Percentiles rank a stretch among this genome's conserved stretches.
Evolutionary conservation across 208 protist genomes (phyloP).

Genomic region (Trypanosomatidae sp.): DNA sequence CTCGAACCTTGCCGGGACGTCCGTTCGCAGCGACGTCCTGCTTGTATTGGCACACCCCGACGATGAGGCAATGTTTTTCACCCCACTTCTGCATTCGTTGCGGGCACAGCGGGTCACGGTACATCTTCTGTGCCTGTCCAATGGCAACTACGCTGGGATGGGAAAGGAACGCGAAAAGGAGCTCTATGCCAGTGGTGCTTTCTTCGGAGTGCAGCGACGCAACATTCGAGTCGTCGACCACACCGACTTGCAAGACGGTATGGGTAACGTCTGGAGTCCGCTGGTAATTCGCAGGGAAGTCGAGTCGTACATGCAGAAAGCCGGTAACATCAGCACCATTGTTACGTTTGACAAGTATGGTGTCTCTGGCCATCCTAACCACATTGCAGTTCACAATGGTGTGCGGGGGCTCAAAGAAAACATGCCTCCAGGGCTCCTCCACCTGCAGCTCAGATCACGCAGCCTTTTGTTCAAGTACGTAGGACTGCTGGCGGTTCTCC

Average conservation of each 20-base stretch:
- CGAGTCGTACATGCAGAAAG: constrained; percentile 53
- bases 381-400: constrained; percentile 91
- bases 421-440: constrained; percentile 76
- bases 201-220: constrained; percentile 61
- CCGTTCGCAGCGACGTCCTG: constrained; percentile 77
- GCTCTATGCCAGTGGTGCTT: constrained; percentile 78
- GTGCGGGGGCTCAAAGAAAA: constrained; percentile 56
- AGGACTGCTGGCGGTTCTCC: constrained; percentile 37
- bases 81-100: constrained; percentile 66
- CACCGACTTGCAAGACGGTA: constrained; percentile 87
- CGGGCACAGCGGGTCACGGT: constrained; percentile 36
- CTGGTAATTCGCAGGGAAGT: constrained; percentile 57
- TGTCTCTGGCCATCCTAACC: constrained; percentile 96
- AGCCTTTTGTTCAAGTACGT: constrained; percentile 67
- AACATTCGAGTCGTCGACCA: constrained; percentile 71
- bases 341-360: constrained; percentile 96
- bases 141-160: constrained; percentile 80
- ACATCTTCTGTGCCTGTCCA: constrained; percentile 95
- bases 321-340: constrained; percentile 74
- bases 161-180: constrained; percentile 86
- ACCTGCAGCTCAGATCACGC: constrained; percentile 64
- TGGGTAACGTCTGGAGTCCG: constrained; percentile 64
- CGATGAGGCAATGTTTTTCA: constrained; percentile 94
- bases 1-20: constrained; percentile 18
- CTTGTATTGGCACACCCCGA: constrained; percentile 92